Percentiles rank a stretch among this genome's conserved stretches.
These are phyloP conservation scores for Hyphodiscus sp. DNA, from an alignment of 2,329 filamentous ascomycete species.

Conservation along the genomic window DNA sequence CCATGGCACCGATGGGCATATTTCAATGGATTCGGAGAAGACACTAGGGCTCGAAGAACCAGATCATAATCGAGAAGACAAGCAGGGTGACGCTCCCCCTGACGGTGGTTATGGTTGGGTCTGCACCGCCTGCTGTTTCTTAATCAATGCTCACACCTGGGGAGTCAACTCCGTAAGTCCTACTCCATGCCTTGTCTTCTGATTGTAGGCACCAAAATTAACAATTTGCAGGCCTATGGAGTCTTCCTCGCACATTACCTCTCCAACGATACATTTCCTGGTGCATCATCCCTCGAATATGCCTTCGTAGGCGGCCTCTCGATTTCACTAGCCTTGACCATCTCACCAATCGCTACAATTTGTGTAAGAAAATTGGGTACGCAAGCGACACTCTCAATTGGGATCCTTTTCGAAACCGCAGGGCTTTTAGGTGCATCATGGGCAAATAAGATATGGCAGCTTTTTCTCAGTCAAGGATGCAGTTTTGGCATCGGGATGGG, in stretches of 20 bases:
- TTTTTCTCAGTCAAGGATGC: conserved; percentile 68
- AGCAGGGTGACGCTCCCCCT: not conserved
- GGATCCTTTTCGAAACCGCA: conserved; percentile 55
- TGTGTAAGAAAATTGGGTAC: conserved; percentile 55
- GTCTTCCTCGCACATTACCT: conserved; percentile 76
- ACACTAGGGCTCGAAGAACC: conserved; percentile 1
- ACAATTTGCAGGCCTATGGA: conserved; percentile 49
- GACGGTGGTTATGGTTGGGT: not conserved
- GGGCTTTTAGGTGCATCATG: conserved; percentile 68
- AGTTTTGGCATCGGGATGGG: conserved; percentile 76
- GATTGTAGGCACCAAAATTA: conserved; percentile 2
- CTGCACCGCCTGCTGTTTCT: not conserved
- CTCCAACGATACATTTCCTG: conserved; percentile 52
- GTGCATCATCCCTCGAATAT: conserved; percentile 58
- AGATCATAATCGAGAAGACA: conserved; percentile 3
- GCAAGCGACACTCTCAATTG: conserved; percentile 55
- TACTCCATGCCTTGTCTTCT: not conserved
- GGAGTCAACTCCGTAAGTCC: conserved; percentile 30
- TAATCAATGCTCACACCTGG: conserved; percentile 36
- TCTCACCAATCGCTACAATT: conserved; percentile 50
- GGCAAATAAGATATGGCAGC: conserved; percentile 62
- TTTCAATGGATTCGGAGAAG: conserved; percentile 13
- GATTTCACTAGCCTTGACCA: conserved; percentile 57
- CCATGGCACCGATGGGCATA: not conserved
- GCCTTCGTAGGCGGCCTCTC: conserved; percentile 73